Base-by-base conservation (phyloP, 345 rosid genomes). In the Eucalyptus globulus region DNA sequence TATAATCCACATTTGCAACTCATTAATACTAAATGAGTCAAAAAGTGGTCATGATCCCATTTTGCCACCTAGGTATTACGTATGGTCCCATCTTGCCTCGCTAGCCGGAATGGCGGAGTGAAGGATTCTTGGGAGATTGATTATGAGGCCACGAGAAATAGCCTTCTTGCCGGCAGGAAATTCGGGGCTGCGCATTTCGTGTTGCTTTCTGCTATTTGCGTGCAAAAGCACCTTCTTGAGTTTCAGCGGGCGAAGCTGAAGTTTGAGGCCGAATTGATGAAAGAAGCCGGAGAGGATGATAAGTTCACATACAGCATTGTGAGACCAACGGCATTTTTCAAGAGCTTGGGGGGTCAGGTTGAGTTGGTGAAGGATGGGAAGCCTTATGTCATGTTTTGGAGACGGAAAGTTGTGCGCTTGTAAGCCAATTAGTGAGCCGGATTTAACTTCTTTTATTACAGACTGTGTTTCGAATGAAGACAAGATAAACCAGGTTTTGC, bases 301-400 rank as follows among this genome's bases (percentile, higher is more conserved):
- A n/a, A n/a, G n/a, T n/a, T n/a, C n/a, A n/a, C n/a, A n/a, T n/a
- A n/a, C n/a, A n/a, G n/a, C n/a, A n/a, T n/a, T n/a, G n/a, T n/a
- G n/a, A n/a, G n/a, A n/a, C n/a, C n/a, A n/a, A n/a, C n/a, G n/a
- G n/a, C n/a, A n/a, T n/a, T n/a, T n/a, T n/a, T n/a, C n/a, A n/a
- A n/a, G n/a, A n/a, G n/a, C n/a, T n/a, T n/a, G n/a, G n/a, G n/a
- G n/a, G n/a, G n/a, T n/a, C n/a, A 97, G 89, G 97, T 97, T n/a
- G 98, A 97, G 81, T 88, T 97, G 37, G 99, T 97, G 88, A 97
- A 97, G 93, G 97, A 95, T 62, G 99, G 99, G 89, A 97, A 97
- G 90, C 99, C 99, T 87, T 97, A 94, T 92, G 99, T 97, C 67
- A 97, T 97, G 99, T n/a, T 97, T 97, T 88, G 98, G 99, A 80